Base-by-base conservation (phyloP, 2,329 filamentous ascomycete species). In the Colletotrichum australisinense region DNA sequence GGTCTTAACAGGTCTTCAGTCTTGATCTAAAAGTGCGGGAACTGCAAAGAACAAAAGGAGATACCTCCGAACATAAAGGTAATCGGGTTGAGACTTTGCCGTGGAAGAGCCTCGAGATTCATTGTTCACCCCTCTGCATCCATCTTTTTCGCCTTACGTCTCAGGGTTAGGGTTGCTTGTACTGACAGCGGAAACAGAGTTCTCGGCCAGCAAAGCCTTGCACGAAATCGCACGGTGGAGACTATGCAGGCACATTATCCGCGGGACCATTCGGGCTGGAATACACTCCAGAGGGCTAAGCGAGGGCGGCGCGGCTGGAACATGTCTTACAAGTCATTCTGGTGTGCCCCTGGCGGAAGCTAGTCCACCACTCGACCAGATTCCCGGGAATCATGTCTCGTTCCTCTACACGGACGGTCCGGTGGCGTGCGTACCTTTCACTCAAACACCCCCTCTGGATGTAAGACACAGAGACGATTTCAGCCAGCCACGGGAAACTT, bases 281-380 rank as follows among this genome's bases (percentile, higher is more conserved):
- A 42, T 38, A 22, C 14, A 12, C 26, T 56, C 22, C 7, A 8
- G 3, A 6, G 55, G n/a, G 12, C n/a, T 58, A 52, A 57, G 69
- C 35, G 46, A 68, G 26, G 22, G 38, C 42, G 59, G 42, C 42
- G 57, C 52, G 69, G 53, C 70, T 49, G 70, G 59, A 53, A 64
- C 24, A 69, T 69, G 66, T 73, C 66, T 65, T 59, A 35, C 16
- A 26, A 30, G 16, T 46, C 26, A 69, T 69, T 28, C 22, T 55
- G 28, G 19, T 49, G 55, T 57, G 8, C 19, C 53, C 35, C 30
- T 49, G 66, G 53, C 57, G 35, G 24, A 46, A 28, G 38, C 46
- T 64, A 72, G 59, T 42, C 42, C 22, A 73, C 70, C 59, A 72
- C 52, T 42, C 53, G 46, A 73, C 70, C 59, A 69, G 55, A 69